Base-by-base conservation (phyloP, 345 rosid genomes). In the Passiflora organensis region DNA sequence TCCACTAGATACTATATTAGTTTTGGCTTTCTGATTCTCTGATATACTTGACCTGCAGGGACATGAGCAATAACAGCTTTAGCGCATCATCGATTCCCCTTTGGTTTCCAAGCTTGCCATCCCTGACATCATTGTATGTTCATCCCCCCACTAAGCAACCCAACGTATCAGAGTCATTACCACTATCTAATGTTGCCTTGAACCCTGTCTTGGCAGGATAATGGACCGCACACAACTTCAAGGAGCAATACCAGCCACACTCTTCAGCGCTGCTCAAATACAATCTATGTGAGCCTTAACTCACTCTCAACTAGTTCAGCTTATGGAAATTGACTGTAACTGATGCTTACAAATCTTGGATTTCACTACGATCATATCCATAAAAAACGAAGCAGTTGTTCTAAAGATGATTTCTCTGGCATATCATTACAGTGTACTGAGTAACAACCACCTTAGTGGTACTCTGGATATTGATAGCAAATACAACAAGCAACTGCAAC, bases 1-100 rank as follows among this genome's bases (percentile, higher is more conserved):
- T n/a, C n/a, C n/a, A n/a, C n/a, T n/a, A n/a, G n/a, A n/a, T n/a
- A n/a, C n/a, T n/a, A n/a, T n/a, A n/a, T n/a, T n/a, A n/a, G n/a
- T n/a, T n/a, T 28, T 28, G 34, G 5, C 34, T 2, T 28, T 28
- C 34, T 44, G 23, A 10, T 44, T 42, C 45, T n/a, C 45, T 4
- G n/a, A 47, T 49, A 2, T 11, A 49, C 15, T 49, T 49, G 17
- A 49, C 6, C 28, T 32, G 43, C 55, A 51, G 55, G 55, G 55
- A 51, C 55, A 32, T 51, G 42, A 51, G 55, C 43, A 51, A 51
- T n/a, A 51, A 51, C 15, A 51, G 55, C 32, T 51, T 51, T 17
- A 15, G 32, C 12, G 21, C 55, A 51, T 51, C 55, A 51, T 2
- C 2, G 23, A 16, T 51, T 36, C 55, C 55, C 16, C 23, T 23